These are phyloP conservation scores for Syzygium jambos DNA, from an alignment of 345 rosid species.

Conservation along the genomic window DNA sequence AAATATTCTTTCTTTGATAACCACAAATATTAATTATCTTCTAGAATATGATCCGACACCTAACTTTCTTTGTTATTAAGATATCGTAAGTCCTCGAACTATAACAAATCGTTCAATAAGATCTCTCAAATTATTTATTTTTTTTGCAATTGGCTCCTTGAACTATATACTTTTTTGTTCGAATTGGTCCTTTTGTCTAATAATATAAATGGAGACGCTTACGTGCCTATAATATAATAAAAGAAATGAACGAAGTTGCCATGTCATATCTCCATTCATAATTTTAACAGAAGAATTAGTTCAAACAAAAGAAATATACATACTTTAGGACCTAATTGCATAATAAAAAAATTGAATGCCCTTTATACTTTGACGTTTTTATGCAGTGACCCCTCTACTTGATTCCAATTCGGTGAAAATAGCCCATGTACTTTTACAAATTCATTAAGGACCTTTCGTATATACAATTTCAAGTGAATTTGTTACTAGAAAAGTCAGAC, in stretches of 20 bases:
- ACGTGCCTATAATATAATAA: neutral
- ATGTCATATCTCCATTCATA: no score
- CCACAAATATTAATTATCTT: neutral
- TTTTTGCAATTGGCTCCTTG: neutral
- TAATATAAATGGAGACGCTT: neutral
- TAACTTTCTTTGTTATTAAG: neutral
- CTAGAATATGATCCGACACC: neutral
- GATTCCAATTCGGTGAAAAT: neutral
- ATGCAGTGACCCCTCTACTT: neutral
- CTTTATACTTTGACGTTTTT: neutral
- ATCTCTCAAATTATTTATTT: neutral
- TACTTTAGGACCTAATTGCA: neutral
- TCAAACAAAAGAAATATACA: neutral
- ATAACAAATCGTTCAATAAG: neutral
- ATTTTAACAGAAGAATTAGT: neutral
- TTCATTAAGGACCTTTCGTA: neutral
- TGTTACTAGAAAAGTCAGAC: neutral
- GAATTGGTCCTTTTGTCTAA: neutral
- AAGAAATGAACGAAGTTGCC: no score
- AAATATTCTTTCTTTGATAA: no score
- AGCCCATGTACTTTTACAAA: neutral
- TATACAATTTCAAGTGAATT: neutral
- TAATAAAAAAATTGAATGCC: neutral
- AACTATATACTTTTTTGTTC: neutral
- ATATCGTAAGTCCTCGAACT: neutral